Evolutionary conservation across 1,284 basidiomycete genomes (phyloP).

Genomic region (Hymenochaete sp.): DNA sequence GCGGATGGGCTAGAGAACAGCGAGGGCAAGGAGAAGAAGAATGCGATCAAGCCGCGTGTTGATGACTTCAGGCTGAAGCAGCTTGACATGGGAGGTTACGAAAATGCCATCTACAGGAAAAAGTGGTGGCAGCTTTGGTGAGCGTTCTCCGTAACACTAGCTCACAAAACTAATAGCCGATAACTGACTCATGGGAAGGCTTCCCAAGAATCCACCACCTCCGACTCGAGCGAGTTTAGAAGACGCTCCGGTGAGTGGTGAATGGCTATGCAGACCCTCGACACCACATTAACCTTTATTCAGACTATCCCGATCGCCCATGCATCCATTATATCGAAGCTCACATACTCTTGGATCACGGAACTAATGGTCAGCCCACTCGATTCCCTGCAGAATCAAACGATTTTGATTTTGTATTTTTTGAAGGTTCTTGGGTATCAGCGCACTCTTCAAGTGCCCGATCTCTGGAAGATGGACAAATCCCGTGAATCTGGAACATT

Average conservation of each 20-base stretch:
- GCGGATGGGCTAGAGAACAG: too few species aligned
- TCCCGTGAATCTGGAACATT: constrained; percentile 42
- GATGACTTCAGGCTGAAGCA: constrained; percentile 22
- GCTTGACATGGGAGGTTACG: constrained; percentile 38
- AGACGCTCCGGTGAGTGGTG: constrained; percentile 42
- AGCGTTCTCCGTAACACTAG: constrained; percentile 6
- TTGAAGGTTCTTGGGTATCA: constrained; percentile 53
- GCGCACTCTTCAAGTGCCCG: constrained; percentile 62
- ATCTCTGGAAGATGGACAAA: constrained; percentile 62
- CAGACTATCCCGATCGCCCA: constrained; percentile 49
- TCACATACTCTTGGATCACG: constrained; percentile 60
- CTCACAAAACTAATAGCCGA: constrained; percentile 2
- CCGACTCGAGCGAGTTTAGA: constrained; percentile 49
- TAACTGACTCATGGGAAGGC: constrained; percentile 33
- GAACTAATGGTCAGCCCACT: constrained; percentile 51
- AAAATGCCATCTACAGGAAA: constrained; percentile 34
- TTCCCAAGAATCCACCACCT: constrained; percentile 49
- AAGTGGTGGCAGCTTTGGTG: constrained; percentile 44
- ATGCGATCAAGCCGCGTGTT: constrained; percentile 1
- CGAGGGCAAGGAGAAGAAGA: too few species aligned
- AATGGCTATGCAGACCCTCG: too few species aligned
- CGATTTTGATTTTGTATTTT: background rate
- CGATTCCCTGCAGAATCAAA: background rate
- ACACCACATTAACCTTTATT: constrained; percentile 4
- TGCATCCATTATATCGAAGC: constrained; percentile 46